Conservation (phyloP, 1,284 basidiomycete species). For the Ceratobasidium sp. region DNA sequence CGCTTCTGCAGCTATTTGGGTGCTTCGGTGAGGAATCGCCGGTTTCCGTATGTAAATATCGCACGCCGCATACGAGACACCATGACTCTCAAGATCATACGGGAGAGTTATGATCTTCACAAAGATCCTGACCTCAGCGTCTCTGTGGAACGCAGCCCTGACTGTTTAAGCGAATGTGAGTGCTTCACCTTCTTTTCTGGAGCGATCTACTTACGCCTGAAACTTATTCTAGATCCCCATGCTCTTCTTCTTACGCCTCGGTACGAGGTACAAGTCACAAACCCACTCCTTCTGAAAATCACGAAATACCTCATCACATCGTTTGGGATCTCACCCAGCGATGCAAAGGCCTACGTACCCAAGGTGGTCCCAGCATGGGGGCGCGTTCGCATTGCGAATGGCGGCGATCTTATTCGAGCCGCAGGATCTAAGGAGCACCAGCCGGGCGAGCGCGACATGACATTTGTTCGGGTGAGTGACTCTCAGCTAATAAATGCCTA, state of each 20-base stretch:
- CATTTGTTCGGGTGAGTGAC: constrained; percentile 53
- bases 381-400: constrained; percentile 50
- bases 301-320: constrained; percentile 38
- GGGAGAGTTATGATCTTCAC: constrained; percentile 45
- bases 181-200: constrained; percentile 24
- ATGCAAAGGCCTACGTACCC: not conserved
- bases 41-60: constrained; percentile 50
- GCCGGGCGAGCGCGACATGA: constrained; percentile 51
- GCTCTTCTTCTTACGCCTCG: constrained; percentile 46
- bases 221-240: constrained; percentile 44
- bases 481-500: too few species aligned
- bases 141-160: constrained; percentile 20
- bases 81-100: constrained; percentile 50
- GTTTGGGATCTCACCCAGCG: constrained; percentile 22
- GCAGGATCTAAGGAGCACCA: constrained; percentile 40
- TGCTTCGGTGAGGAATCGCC: constrained; percentile 47
- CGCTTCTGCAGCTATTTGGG: constrained; percentile 47
- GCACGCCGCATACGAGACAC: constrained; percentile 47
- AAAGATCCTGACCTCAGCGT: constrained; percentile 42
- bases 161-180: constrained; percentile 46
- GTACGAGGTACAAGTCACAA: not conserved
- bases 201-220: not conserved
- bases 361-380: constrained; percentile 49
- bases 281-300: constrained; percentile 16
- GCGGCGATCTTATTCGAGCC: constrained; percentile 54